phyloP scores from a whole-genome alignment of 805 yeast species.

The Barnettozyma siamensis region DNA sequence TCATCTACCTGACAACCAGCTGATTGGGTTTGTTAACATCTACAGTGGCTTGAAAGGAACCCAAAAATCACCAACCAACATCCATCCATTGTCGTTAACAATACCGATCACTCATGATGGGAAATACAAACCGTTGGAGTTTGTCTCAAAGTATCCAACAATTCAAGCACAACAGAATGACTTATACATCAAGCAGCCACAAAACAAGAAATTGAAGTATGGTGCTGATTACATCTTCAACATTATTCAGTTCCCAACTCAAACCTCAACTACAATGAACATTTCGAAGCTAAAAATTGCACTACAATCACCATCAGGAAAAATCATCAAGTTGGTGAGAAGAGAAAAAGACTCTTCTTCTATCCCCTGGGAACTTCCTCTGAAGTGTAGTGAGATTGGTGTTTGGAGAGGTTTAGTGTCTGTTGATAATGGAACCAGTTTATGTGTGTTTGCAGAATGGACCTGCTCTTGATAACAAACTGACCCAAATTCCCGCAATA shows the following conservation, averaged over 20 bases:
- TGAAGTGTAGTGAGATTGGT: constrained; percentile 68
- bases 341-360: constrained; percentile 41
- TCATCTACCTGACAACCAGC: constrained; percentile 60
- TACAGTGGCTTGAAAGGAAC: constrained; percentile 64
- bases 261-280: constrained; percentile 10
- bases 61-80: constrained; percentile 49
- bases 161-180: constrained; percentile 66
- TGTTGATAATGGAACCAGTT: constrained; percentile 68
- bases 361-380: constrained; percentile 55
- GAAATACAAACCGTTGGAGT: constrained; percentile 51
- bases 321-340: constrained; percentile 53
- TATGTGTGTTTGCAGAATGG: constrained; percentile 95
- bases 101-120: constrained; percentile 76
- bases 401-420: constrained; percentile 78
- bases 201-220: constrained; percentile 51
- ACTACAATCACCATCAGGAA: constrained; percentile 81
- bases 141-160: constrained; percentile 69
- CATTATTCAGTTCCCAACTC: constrained; percentile 44
- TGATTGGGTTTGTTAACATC: constrained; percentile 68
- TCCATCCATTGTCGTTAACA: constrained; percentile 66
- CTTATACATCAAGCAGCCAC: constrained; percentile 81
- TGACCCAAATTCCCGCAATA: too few species aligned
- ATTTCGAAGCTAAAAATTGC: constrained; percentile 49
- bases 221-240: constrained; percentile 62
- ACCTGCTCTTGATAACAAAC: constrained; percentile 41